phyloP scores from a whole-genome alignment of 768 basidiomycete species.

The Suillus placidus region DNA sequence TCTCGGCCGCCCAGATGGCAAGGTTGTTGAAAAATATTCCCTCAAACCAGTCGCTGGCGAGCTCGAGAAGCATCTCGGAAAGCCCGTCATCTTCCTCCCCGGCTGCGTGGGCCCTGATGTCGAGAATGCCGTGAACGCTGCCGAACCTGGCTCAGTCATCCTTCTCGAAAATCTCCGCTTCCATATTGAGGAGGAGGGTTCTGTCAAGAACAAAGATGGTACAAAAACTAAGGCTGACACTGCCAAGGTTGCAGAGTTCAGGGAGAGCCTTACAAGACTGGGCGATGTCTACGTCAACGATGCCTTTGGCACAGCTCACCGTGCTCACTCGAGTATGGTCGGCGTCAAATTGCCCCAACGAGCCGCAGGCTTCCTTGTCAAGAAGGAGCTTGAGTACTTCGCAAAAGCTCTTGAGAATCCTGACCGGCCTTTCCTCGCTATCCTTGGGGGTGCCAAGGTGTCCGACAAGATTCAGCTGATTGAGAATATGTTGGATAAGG shows the following conservation, averaged over 20 bases:
- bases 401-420: constrained; percentile 96
- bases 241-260: constrained; percentile 78
- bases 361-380: constrained; percentile 95
- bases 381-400: constrained; percentile 98
- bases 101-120: constrained; percentile 88
- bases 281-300: constrained; percentile 99
- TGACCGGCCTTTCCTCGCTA: constrained; percentile 95
- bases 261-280: constrained; percentile 84
- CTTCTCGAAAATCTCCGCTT: constrained; percentile 98
- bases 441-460: constrained; percentile 97
- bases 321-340: constrained; percentile 98
- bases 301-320: constrained; percentile 98
- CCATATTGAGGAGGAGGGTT: constrained; percentile 98
- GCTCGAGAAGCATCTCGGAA: constrained; percentile 71
- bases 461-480: constrained; percentile 99
- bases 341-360: constrained; percentile 90
- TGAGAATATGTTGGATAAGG: constrained; percentile 99
- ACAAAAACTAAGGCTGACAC: constrained; percentile 94
- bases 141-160: constrained; percentile 69
- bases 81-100: constrained; percentile 75
- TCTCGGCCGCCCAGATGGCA: constrained; percentile 95
- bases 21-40: constrained; percentile 85
- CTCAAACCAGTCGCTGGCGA: constrained; percentile 85
- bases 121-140: constrained; percentile 70
- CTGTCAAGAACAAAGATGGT: constrained; percentile 90